These are phyloP conservation scores for Nicotiana undulata DNA, from an alignment of 257 asterid genomes.

Conservation along the genomic window DNA sequence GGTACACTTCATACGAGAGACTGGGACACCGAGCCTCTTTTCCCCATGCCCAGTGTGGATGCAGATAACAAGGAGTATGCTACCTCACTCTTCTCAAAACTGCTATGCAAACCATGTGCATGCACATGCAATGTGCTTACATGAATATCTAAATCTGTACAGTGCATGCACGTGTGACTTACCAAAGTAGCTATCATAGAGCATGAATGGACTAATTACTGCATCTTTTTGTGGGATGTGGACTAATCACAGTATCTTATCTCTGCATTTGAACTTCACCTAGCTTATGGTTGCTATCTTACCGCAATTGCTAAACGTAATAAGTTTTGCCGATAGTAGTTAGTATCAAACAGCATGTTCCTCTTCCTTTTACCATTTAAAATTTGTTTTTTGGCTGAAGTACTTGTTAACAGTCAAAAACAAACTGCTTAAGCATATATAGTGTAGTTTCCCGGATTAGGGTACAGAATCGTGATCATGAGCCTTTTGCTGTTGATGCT, in stretches of 20 bases:
- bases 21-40: slow-evolving; percentile 95
- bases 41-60: slow-evolving; percentile 52
- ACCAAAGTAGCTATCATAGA: background rate
- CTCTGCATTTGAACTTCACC: slow-evolving; percentile 2
- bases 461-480: background rate
- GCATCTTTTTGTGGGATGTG: too few species aligned
- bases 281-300: background rate
- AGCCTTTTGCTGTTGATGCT: background rate
- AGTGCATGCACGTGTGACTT: background rate
- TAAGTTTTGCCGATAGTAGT: background rate
- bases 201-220: background rate
- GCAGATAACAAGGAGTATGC: slow-evolving; percentile 56
- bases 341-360: background rate
- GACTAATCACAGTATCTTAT: background rate
- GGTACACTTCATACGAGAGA: slow-evolving; percentile 67
- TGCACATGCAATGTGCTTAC: background rate
- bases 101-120: background rate
- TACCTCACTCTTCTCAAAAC: background rate
- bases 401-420: background rate
- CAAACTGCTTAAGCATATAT: background rate
- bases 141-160: background rate
- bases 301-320: background rate
- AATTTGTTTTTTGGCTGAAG: background rate
- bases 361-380: background rate
- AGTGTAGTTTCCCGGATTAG: background rate